Percentiles rank a stretch among this genome's conserved stretches.
phyloP scores from a whole-genome alignment of 345 rosid genomes.

The Anacardium occidentale region DNA sequence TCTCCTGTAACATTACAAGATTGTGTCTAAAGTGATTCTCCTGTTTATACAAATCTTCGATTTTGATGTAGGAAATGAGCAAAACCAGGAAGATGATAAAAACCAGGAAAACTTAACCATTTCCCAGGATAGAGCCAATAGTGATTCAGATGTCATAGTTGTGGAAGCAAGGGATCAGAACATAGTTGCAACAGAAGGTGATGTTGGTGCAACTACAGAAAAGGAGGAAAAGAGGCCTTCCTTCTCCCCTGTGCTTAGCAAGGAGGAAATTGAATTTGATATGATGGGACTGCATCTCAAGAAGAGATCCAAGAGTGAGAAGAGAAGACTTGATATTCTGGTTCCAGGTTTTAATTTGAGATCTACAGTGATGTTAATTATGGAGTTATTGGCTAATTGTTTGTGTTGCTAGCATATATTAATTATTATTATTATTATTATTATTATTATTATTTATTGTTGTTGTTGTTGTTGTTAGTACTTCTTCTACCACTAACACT shows the following conservation, averaged over 20 bases:
- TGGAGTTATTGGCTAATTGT: too few species aligned
- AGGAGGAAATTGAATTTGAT: background rate
- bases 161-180: background rate
- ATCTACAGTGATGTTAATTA: background rate
- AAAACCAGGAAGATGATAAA: slow-evolving; percentile 12
- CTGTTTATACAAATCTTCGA: background rate
- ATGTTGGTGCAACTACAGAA: background rate
- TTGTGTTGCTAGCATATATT: too few species aligned
- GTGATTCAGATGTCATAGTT: background rate
- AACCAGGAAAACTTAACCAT: background rate
- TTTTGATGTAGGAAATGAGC: slow-evolving; percentile 16
- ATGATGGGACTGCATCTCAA: background rate
- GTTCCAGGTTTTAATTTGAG: background rate
- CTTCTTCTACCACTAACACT: too few species aligned
- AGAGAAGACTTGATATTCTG: background rate
- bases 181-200: background rate
- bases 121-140: background rate
- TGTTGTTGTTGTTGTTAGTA: too few species aligned
- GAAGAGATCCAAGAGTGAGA: background rate
- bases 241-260: too few species aligned
- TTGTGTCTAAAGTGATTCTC: background rate
- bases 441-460: too few species aligned
- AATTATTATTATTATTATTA: too few species aligned
- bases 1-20: background rate
- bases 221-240: background rate